phyloP scores from a whole-genome alignment of 2,329 filamentous ascomycete species.

The Colletotrichum camelliae region DNA sequence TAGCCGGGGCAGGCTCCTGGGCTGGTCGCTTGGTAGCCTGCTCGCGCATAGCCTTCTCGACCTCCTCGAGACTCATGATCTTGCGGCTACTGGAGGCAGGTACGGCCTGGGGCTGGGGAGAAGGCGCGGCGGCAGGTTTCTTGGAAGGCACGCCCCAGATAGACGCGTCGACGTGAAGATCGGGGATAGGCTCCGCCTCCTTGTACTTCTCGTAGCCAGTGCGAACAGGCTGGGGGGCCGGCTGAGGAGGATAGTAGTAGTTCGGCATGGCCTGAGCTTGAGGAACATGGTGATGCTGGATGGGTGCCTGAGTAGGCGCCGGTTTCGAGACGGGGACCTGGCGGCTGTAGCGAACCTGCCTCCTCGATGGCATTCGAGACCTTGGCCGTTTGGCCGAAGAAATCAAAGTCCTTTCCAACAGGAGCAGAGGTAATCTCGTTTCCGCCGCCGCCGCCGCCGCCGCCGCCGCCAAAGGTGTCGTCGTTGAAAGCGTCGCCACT shows the following conservation, averaged over 20 bases:
- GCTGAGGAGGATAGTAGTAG: slow-evolving; percentile 43
- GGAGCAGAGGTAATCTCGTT: slow-evolving; percentile 46
- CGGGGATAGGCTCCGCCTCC: slow-evolving; percentile 78
- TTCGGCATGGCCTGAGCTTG: slow-evolving; percentile 2
- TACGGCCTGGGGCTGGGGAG: slow-evolving; percentile 29
- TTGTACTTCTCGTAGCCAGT: slow-evolving; percentile 93
- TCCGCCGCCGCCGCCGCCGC: slow-evolving; percentile 42
- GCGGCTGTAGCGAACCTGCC: slow-evolving; percentile 79
- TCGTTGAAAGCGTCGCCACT: slow-evolving; percentile 95
- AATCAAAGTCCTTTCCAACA: slow-evolving; percentile 95
- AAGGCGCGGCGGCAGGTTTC: slow-evolving; percentile 47
- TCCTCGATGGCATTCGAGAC: slow-evolving; percentile 87
- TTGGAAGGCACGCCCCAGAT: slow-evolving; percentile 82
- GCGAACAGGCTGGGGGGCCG: slow-evolving; percentile 58
- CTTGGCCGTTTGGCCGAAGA: slow-evolving; percentile 90
- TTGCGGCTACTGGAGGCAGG: slow-evolving; percentile 60
- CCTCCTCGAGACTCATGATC: slow-evolving; percentile 95
- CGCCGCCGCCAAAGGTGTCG: slow-evolving; percentile 78
- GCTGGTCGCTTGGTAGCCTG: slow-evolving; percentile 59
- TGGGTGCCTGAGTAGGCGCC: slow-evolving; percentile 32
- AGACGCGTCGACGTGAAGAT: slow-evolving; percentile 89
- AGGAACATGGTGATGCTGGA: slow-evolving; percentile 28
- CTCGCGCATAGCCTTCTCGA: slow-evolving; percentile 88
- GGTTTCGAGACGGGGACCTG: slow-evolving; percentile 65
- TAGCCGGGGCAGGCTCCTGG: slow-evolving; percentile 35